phyloP scores from a whole-genome alignment of 345 rosid species.

The Iberis pinnata region DNA sequence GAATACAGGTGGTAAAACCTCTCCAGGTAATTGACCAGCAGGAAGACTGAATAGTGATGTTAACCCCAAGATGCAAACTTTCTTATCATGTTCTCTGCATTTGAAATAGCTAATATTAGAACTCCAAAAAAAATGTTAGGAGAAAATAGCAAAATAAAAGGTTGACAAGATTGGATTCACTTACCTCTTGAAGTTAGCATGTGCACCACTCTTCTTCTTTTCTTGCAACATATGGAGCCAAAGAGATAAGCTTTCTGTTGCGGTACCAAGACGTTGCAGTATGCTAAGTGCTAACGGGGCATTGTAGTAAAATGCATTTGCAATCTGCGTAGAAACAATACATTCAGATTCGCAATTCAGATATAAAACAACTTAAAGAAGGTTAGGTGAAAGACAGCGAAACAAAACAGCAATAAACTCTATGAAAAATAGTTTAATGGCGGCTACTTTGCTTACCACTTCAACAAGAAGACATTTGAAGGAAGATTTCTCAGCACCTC shows the following conservation, averaged over 20 bases:
- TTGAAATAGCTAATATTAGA: conserved; percentile 3
- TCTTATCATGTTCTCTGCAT: conserved; percentile 89
- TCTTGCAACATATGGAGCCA: conserved; percentile 98
- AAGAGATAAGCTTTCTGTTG: conserved; percentile 59
- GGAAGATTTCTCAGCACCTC: conserved; percentile 61
- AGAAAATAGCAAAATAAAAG: conserved; percentile 5
- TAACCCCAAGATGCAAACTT: conserved; percentile 96
- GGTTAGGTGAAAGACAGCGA: background rate
- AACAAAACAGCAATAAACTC: background rate
- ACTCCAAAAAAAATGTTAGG: background rate
- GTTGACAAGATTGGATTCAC: conserved; percentile 7
- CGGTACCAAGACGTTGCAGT: conserved; percentile 68
- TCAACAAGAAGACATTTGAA: conserved; percentile 94
- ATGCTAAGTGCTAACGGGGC: conserved; percentile 64
- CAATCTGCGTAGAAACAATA: conserved; percentile 46
- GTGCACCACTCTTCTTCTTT: conserved; percentile 74
- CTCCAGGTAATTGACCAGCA: conserved; percentile 66
- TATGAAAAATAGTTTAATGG: conserved; percentile 4
- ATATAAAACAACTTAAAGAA: conserved; percentile 5
- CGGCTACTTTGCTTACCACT: conserved; percentile 56
- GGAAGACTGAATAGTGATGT: conserved; percentile 80
- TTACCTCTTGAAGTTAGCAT: conserved; percentile 81
- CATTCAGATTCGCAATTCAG: conserved; percentile 20
- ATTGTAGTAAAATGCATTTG: conserved; percentile 89
- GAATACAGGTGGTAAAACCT: conserved; percentile 77